Evolutionary conservation across 139 green algal species (phyloP).

Genomic region (Coccomyxa sp.): DNA sequence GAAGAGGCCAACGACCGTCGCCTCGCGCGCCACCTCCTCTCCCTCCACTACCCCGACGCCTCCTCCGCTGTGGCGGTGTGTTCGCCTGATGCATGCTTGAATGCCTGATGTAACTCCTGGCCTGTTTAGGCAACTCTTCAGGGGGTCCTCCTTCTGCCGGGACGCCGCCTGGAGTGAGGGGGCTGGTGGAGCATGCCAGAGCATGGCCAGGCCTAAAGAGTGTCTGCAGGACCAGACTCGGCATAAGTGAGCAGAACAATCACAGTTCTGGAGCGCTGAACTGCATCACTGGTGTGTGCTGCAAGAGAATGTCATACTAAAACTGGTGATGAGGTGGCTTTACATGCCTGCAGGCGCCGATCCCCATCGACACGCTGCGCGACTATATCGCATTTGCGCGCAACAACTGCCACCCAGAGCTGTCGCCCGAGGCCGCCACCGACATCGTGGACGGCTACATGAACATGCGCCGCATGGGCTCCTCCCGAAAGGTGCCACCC

Average conservation of each 20-base stretch:
- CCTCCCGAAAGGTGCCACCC: constrained; percentile 46
- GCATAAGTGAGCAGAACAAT: no score
- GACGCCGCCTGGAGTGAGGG: no score
- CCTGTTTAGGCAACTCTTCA: no score
- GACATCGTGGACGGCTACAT: constrained; percentile 79
- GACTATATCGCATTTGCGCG: constrained; percentile 90
- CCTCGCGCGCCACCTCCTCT: constrained; percentile 88
- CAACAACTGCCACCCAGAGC: constrained; percentile 53
- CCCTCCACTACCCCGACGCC: constrained; percentile 68
- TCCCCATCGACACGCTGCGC: constrained; percentile 59
- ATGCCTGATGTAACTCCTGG: not conserved
- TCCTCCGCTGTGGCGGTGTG: not conserved
- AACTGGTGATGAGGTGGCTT: not conserved
- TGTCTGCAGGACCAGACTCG: no score
- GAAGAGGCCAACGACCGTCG: constrained; percentile 75
- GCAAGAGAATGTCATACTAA: no score
- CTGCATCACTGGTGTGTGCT: no score
- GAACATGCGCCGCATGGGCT: constrained; percentile 71
- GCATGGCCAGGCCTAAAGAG: no score
- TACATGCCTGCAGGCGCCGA: constrained; percentile 31
- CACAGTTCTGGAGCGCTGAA: no score
- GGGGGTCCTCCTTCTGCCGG: no score
- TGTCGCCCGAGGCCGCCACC: constrained; percentile 71
- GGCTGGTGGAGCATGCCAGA: no score
- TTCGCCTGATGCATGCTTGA: not conserved